Evolutionary conservation across 192 early-diverging fungal species (phyloP), one percentile per base, ranked within the genome.

Genomic region (Oehlia diaphana): DNA sequence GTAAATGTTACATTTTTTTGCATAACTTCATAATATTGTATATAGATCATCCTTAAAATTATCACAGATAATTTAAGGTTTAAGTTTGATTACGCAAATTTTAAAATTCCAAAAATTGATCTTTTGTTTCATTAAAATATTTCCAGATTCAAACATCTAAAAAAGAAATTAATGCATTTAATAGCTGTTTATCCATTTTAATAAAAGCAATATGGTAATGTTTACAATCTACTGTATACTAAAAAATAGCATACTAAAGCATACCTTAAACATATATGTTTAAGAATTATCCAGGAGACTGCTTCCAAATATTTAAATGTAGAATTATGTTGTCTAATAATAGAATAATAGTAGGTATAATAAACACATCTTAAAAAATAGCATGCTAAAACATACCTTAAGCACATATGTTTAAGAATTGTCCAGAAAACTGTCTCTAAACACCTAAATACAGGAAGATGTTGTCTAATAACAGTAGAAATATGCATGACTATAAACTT

Each of bases 151-250:
- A 68, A 68, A 68, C 35, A 68, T 42, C 66, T 68, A 42, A 68
- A 68, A 68, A 68, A 68, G 31, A 39, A 37, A 37, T 31, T 31
- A 31, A 31, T 31, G 31, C 31, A 31, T 31, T 31, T 1, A 31
- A 31, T 31, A 1, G 31, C 2, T 31, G 2, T 31, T 31, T 31
- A 31, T 31, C 31, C 31, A 31, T 31, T 31, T 31, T 31, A 31
- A 31, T 31, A 31, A 31, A n/a, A 31, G 31, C 31, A 31, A 31
- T 1, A 1, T 31, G 31, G 31, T 31, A 68, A 68, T 68, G 66
- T 68, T 68, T 68, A 68, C 66, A 68, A 37, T 37, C 66, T 42
- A 68, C 66, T 68, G 33, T 68, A 68, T 68, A 68, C 31, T 31
- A 1, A 1, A 31, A 31, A 31, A 31, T 1, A 31, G 31, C 35